Base-by-base conservation (phyloP, 495 filamentous ascomycete genomes). In the Platismatia glauca region DNA sequence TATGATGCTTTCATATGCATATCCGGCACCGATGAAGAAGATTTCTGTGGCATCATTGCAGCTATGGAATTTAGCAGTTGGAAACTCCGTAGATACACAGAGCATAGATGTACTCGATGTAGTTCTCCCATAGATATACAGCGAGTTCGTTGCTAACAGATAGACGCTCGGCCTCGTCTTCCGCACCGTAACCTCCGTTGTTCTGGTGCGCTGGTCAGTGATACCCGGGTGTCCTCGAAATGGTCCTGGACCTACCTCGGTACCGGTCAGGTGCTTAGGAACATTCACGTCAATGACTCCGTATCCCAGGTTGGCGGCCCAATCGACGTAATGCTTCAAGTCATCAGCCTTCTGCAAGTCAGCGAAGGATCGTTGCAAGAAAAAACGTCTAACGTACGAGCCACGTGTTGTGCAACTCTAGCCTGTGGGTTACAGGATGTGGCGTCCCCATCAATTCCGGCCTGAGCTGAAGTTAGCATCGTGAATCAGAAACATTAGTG, bases 101-200 rank as follows among this genome's bases (percentile, higher is more conserved):
- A 16, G 4, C 20, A 41, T 62, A 34, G 18, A 43, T 4, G 33
- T 77, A 85, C 80, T 95, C 89, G 39, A 98, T 88, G 67, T 96
- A 96, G 69, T 98, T 98, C 67, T 97, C 93, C 95, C 95, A 98
- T 38, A 98, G 72, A 68, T 95, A 97, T 59, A 82, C 83, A 22
- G 90, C 86, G 11, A 97, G 74, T 65, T 94, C 88, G 60, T 87
- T 82, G 0, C 86, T 86, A 48, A 85, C 82, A 48, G 70, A 74
- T 4, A 76, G 71, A 12, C 77, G 74, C 41, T 73, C 73, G 31
- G 69, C 70, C 55, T 78, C 75, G 20, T 78, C 74, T 1, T 79
- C 75, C 59, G 83, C 70, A 58, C 74, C 75, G 63, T 70, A 69
- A 16, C 66, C 69, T 41, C 71, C 64, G 18, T 67, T 60, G 58